Conservation (phyloP, 2,329 filamentous ascomycete genomes). For the Fusarium camptoceras region DNA sequence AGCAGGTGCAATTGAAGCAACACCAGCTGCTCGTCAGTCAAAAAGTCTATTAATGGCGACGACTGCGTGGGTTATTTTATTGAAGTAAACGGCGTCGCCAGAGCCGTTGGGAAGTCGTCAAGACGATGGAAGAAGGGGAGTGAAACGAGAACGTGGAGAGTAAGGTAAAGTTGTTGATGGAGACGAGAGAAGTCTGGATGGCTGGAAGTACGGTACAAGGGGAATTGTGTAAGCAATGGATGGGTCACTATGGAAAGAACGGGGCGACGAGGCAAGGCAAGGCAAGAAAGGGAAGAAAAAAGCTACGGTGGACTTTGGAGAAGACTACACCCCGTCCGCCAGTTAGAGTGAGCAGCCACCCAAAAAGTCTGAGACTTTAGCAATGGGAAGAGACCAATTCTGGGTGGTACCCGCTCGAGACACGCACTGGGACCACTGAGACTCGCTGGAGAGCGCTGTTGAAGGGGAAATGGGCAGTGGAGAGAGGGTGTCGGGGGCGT, state of each 20-base stretch:
- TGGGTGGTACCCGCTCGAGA: constrained; percentile 37
- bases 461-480: constrained; percentile 48
- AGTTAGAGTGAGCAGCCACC: constrained; percentile 31
- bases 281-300: constrained; percentile 34
- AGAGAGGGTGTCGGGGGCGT: constrained; percentile 43
- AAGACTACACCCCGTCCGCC: constrained; percentile 32
- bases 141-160: constrained; percentile 26
- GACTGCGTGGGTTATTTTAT: constrained; percentile 11
- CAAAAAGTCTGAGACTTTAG: constrained; percentile 34
- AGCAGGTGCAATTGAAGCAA: constrained; percentile 44
- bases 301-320: constrained; percentile 48
- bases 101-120: constrained; percentile 37
- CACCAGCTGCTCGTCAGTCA: constrained; percentile 42
- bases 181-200: constrained; percentile 32
- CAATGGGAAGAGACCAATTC: constrained; percentile 31
- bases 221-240: constrained; percentile 48
- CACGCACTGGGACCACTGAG: constrained; percentile 39
- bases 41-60: constrained; percentile 14
- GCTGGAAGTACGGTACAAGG: constrained; percentile 29
- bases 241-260: constrained; percentile 27
- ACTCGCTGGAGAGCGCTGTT: constrained; percentile 37
- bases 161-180: constrained; percentile 36
- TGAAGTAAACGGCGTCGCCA: constrained; percentile 38
- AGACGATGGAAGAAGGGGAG: constrained; percentile 35
- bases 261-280: constrained; percentile 37